Conservation (phyloP, 176 grass and related monocot genomes). For the Cymbopogon citratus region DNA sequence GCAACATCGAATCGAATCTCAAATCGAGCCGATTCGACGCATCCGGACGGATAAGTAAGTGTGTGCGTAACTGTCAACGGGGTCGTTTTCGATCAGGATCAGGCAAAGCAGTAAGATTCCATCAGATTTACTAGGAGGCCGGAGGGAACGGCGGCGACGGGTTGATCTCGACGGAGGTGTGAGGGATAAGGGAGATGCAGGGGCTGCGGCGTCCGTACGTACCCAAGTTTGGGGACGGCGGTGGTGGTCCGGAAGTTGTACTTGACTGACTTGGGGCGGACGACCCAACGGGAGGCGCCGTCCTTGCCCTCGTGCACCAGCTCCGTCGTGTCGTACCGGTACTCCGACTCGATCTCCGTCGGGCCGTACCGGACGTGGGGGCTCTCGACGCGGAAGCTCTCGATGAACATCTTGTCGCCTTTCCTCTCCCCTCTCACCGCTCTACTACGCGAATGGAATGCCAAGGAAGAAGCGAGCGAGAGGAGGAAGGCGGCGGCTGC, state of each 20-base stretch:
- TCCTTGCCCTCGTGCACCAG: conserved; percentile 82
- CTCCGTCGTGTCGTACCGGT: conserved; percentile 92
- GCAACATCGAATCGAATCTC: neutral
- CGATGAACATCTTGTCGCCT: conserved; percentile 68
- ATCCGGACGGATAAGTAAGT: neutral
- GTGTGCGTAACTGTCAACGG: neutral
- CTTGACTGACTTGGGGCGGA: conserved; percentile 69
- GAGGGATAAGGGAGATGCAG: no score
- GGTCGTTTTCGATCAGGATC: neutral
- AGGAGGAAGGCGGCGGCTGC: neutral
- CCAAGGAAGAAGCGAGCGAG: neutral
- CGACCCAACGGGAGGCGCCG: conserved; percentile 74
- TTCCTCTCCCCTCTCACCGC: neutral
- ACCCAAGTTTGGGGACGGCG: conserved; percentile 89
- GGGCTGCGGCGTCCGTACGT: neutral
- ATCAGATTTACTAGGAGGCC: no score
- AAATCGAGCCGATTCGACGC: neutral
- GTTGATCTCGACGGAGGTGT: neutral
- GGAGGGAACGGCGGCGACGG: neutral
- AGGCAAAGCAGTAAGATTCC: neutral
- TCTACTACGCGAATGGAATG: neutral
- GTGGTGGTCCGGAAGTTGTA: conserved; percentile 84
- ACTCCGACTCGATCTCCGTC: conserved; percentile 74
- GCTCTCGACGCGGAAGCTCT: conserved; percentile 96
- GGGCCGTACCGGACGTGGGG: conserved; percentile 70